phyloP scores from a whole-genome alignment of 495 filamentous ascomycete genomes.

The Penicillium mononematosum region DNA sequence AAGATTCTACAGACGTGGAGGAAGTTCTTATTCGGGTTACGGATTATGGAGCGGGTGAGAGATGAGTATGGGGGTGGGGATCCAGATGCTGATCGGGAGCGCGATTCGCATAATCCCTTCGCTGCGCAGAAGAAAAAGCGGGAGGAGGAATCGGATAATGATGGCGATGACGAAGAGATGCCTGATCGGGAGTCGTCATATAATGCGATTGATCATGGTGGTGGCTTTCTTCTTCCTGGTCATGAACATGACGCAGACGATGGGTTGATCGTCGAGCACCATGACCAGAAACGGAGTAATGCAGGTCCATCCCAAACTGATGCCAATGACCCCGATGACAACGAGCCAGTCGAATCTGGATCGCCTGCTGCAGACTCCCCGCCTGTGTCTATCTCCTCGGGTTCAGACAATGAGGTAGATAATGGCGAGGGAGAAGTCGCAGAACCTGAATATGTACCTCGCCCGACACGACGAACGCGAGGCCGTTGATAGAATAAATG shows the following conservation, averaged over 20 bases:
- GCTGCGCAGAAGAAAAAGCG: constrained; percentile 19
- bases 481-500: constrained; percentile 6
- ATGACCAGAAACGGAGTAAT: constrained; percentile 11
- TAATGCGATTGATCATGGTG: constrained; percentile 32
- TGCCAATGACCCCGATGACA: not conserved
- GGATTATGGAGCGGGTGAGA: constrained; percentile 74
- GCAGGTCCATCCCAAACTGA: not conserved
- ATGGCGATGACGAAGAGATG: constrained; percentile 11
- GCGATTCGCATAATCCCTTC: constrained; percentile 43
- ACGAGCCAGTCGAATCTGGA: not conserved
- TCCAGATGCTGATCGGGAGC: constrained; percentile 32
- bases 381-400: constrained; percentile 3
- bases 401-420: constrained; percentile 4
- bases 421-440: constrained; percentile 13
- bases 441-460: constrained; percentile 20
- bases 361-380: not conserved
- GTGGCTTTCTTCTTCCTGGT: constrained; percentile 37
- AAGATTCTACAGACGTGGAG: constrained; percentile 75
- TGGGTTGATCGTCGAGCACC: constrained; percentile 34
- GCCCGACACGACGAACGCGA: constrained; percentile 28
- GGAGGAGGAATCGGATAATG: constrained; percentile 8
- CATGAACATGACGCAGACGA: constrained; percentile 29
- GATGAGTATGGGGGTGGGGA: constrained; percentile 72
- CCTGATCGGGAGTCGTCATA: constrained; percentile 16
- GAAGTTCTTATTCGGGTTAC: constrained; percentile 79